Evolutionary conservation across 768 basidiomycete genomes (phyloP), one percentile per base, ranked within the genome.

Genomic region (Tulasnella sp.): DNA sequence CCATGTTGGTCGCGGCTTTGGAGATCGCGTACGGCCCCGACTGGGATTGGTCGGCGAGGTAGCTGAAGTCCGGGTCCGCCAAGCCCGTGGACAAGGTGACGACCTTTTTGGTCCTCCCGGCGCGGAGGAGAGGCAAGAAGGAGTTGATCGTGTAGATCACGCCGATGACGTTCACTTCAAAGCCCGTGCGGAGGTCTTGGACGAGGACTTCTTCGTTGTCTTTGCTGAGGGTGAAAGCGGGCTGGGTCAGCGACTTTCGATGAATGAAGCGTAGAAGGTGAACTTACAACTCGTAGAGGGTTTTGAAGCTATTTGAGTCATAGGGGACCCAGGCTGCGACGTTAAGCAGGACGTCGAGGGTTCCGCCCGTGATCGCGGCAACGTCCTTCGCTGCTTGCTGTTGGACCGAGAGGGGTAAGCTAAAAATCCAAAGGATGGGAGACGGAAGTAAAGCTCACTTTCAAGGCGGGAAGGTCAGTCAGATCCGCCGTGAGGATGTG

Each of bases 401-500:
- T 19, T 37, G 0, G 11, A 32, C 1, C 39, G 34, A 7, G 6
- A 17, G 5, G 12, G 35, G 47, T 41, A 12, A 62, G 26, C 22
- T 9, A 17, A 26, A 16, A 16, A 19, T n/a, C 29, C 9, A 8
- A 1, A 26, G 12, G 7, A 12, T 2, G 26, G 8, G 2, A 17
- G 5, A 3, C 2, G 17, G 5, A 22, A 7, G 5, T 29, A 8
- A 0, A 3, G 22, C 78, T 72, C 59, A 80, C 82, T 76, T 79
- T 76, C 62, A 83, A 71, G 3, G 78, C 74, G 8, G 59, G 42
- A 37, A 37, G 68, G 68, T 82, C 76, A 16, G 77, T 79, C 65
- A 83, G 77, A 73, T 84, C 83, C 5, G 79, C 80, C 68, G 81
- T 73, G 36, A 84, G 9, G 17, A 82, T 63, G 59, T 80, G 78